Evolutionary conservation across 192 early-diverging fungal genomes (phyloP).

Genomic region (Kappamyces sp.): DNA sequence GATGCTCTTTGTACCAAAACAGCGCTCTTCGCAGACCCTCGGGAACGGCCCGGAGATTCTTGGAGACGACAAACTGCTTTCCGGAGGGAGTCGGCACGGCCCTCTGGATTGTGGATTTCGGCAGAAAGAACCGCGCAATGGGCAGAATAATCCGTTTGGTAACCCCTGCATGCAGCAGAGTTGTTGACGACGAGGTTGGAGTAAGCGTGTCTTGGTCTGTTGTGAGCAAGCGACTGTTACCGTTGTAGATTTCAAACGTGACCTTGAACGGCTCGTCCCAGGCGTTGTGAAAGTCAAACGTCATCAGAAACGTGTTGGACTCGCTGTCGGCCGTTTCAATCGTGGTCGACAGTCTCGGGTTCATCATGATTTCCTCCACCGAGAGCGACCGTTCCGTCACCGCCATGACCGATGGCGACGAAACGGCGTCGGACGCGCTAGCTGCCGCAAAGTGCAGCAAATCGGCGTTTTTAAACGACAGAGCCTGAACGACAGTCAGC

Average conservation of each 20-base stretch:
- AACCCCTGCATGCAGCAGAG: slow-evolving; percentile 33
- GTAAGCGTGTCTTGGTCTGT: background rate
- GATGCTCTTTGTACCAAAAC: slow-evolving; percentile 72
- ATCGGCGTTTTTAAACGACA: slow-evolving; percentile 61
- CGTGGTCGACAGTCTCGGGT: slow-evolving; percentile 21
- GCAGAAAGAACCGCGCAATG: slow-evolving; percentile 52
- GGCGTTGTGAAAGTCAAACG: slow-evolving; percentile 70
- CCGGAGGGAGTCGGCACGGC: slow-evolving; percentile 67
- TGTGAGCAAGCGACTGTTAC: slow-evolving; percentile 4
- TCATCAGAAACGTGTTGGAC: slow-evolving; percentile 56
- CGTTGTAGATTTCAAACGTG: slow-evolving; percentile 62
- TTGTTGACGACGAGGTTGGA: slow-evolving; percentile 20
- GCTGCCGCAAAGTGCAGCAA: slow-evolving; percentile 47
- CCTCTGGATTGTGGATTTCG: slow-evolving; percentile 31
- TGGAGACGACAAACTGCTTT: slow-evolving; percentile 74
- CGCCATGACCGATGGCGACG: background rate
- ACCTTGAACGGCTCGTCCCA: slow-evolving; percentile 71
- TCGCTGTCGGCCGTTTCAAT: slow-evolving; percentile 17
- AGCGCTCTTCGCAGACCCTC: slow-evolving; percentile 46
- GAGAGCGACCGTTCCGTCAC: slow-evolving; percentile 23
- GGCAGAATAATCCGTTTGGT: slow-evolving; percentile 62
- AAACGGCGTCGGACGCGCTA: slow-evolving; percentile 7
- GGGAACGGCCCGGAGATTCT: slow-evolving; percentile 39
- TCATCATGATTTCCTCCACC: slow-evolving; percentile 43
- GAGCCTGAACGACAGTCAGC: slow-evolving; percentile 59